Evolutionary conservation across 1,284 basidiomycete genomes (phyloP), one percentile per base, ranked within the genome.

Genomic region (Fistulinella cinereoalba): DNA sequence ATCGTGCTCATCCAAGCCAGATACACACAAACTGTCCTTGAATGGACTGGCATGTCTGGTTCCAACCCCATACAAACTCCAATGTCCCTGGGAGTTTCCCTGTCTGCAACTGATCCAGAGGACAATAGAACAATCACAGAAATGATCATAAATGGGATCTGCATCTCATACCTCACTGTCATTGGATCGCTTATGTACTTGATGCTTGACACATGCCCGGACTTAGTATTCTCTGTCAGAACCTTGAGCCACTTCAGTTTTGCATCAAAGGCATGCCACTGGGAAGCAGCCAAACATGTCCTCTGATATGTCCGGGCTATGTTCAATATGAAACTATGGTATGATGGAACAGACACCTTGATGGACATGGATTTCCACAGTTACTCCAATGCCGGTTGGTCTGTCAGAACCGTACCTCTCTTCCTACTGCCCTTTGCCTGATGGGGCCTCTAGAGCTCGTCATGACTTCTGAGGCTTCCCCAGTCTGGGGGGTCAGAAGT

Each of bases 1-100:
- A 44, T 51, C 15, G 19, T 43, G 15, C 4, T 51, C 1, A 37
- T 36, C 3, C 45, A 51, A 27, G 24, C 36, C 5, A 38, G 47
- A 11, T 48, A 51, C 32, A 18, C 36, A 1, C 21, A 27, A 8
- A 45, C 37, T 6, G 23, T 52, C 25, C 37, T 52, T 1, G 37
- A 45, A 24, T 10, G n/a, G 9, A 31, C 44, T 27, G 2, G 32
- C 34, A 8, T 28, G 40, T 31, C 25, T 27, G 18, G 45, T 32
- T n/a, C n/a, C n/a, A n/a, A n/a, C n/a, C 32, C 11, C 4, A 19
- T 19, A 6, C 6, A 19, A 33, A 33, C 32, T 12, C 32, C 32
- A 5, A 33, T 33, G 32, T 18, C 4, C 15, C 29, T 5, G 10
- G n/a, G 15, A 8, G n/a, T 15, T 11, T 31, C 29, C 10, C 15